These are phyloP conservation scores for Phialophora chinensis DNA, from an alignment of 2,329 filamentous ascomycete species.

Conservation along the genomic window DNA sequence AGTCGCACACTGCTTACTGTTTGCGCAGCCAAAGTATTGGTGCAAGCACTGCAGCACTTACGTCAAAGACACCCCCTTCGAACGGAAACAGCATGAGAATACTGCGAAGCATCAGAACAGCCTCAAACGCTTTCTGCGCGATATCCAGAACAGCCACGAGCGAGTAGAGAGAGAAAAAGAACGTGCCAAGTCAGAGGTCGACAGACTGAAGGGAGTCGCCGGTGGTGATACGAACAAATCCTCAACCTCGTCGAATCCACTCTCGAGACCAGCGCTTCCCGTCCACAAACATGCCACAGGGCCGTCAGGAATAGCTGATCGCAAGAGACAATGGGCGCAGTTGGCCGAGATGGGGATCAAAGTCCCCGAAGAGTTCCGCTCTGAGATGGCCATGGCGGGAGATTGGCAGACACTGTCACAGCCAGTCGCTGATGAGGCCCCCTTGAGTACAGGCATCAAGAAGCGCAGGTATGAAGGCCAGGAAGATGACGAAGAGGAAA, in stretches of 20 bases:
- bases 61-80: constrained; percentile 90
- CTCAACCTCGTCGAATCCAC: constrained; percentile 40
- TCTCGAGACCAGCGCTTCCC: constrained; percentile 39
- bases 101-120: constrained; percentile 83
- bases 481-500: constrained; percentile 50
- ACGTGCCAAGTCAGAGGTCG: constrained; percentile 81
- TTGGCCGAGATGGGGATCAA: constrained; percentile 84
- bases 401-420: constrained; percentile 79
- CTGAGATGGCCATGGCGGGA: constrained; percentile 84
- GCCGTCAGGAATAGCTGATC: constrained; percentile 63
- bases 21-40: constrained; percentile 79
- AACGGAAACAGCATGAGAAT: constrained; percentile 85
- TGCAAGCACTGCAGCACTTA: constrained; percentile 94
- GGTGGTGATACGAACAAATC: constrained; percentile 48
- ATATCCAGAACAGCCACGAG: constrained; percentile 85
- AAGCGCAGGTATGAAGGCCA: constrained; percentile 54
- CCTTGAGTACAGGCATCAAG: constrained; percentile 51
- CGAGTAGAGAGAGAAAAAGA: constrained; percentile 81
- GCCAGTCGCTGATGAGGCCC: constrained; percentile 47
- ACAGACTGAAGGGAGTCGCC: constrained; percentile 80
- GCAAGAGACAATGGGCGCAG: constrained; percentile 85
- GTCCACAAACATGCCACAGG: constrained; percentile 44
- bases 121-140: constrained; percentile 86
- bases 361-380: constrained; percentile 77
- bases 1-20: constrained; percentile 37